phyloP scores from a whole-genome alignment of 2,329 filamentous ascomycete species.

The Paraphaeosphaeria sporulosa region DNA sequence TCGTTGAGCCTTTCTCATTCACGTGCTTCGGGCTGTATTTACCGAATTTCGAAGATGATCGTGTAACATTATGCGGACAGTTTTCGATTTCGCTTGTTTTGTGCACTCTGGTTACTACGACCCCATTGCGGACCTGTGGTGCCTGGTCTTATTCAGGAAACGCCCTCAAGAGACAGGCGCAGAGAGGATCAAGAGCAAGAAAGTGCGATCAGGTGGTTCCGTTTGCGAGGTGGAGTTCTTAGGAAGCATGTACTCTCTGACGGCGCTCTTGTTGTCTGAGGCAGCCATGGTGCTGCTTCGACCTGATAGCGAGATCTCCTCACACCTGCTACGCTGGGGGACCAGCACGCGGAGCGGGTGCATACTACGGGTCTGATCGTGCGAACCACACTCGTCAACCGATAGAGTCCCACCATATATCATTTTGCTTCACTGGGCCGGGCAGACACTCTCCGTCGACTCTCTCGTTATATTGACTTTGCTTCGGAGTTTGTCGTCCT shows the following conservation, averaged over 20 bases:
- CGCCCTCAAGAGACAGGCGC: no score
- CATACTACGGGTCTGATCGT: slow-evolving; percentile 6
- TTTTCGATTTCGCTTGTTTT: background rate
- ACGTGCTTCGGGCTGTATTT: background rate
- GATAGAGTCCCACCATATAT: no score
- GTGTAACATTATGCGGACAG: no score
- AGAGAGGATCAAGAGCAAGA: background rate
- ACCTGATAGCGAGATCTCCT: slow-evolving; percentile 46
- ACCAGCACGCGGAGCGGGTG: slow-evolving; percentile 65
- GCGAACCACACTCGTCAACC: background rate
- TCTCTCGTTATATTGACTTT: no score
- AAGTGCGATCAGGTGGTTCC: background rate
- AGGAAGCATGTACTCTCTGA: slow-evolving; percentile 13
- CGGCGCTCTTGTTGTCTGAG: slow-evolving; percentile 8
- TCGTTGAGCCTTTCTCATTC: background rate
- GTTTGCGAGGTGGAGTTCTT: slow-evolving; percentile 8
- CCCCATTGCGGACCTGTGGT: background rate
- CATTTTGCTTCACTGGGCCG: no score
- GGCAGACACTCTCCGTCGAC: no score
- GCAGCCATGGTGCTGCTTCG: slow-evolving; percentile 14
- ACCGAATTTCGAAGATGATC: background rate
- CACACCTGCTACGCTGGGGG: slow-evolving; percentile 73
- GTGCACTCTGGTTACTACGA: background rate
- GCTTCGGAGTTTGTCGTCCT: no score
- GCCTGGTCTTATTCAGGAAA: background rate